A percentile compares a stretch with the other conserved stretches of the same genome.
Evolutionary conservation across 177 flowering plant species (phyloP).

Genomic region (Vitis hybrid): DNA sequence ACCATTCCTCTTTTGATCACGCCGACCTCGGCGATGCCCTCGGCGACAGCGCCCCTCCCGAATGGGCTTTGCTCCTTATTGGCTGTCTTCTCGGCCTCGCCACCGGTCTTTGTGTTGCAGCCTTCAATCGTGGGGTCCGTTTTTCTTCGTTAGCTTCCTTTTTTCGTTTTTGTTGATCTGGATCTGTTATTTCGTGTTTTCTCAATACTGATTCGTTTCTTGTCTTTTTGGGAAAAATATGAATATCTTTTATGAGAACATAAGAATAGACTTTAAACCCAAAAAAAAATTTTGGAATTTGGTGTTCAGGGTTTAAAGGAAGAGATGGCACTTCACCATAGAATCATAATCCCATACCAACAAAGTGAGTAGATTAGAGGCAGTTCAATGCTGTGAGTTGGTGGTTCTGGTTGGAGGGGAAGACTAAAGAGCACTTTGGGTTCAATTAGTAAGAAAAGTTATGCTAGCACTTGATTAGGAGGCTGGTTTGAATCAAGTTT

Average conservation of each 20-base stretch:
- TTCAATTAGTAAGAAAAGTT: background rate
- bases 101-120: constrained; percentile 88
- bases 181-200: background rate
- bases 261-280: too few species aligned
- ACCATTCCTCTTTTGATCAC: constrained; percentile 8
- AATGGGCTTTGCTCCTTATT: constrained; percentile 90
- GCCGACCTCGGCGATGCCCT: constrained; percentile 36
- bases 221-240: background rate
- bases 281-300: too few species aligned
- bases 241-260: background rate
- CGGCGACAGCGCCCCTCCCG: constrained; percentile 86
- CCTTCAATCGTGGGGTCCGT: constrained; percentile 79
- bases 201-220: background rate
- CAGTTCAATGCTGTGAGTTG: too few species aligned
- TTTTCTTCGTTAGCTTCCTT: background rate
- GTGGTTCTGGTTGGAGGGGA: background rate
- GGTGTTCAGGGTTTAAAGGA: too few species aligned
- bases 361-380: too few species aligned
- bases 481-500: background rate
- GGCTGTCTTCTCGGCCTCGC: constrained; percentile 97
- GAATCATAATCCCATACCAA: too few species aligned
- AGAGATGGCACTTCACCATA: too few species aligned
- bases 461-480: background rate
- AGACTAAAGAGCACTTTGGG: background rate
- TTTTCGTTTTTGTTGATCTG: background rate